Conservation (phyloP, 345 rosid species). For the Cardamine resedifolia region DNA sequence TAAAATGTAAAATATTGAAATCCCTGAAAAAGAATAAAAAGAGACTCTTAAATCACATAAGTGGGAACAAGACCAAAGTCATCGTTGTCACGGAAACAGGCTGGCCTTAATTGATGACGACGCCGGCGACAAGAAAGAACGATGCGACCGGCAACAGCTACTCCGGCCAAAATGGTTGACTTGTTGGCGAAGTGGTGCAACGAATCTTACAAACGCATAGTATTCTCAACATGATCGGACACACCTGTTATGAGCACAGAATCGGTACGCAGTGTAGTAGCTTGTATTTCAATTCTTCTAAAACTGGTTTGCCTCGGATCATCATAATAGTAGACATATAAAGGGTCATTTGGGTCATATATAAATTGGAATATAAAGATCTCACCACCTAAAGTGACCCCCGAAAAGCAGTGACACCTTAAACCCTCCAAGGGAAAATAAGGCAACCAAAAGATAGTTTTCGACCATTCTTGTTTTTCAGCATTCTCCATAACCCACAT, state of each 20-base stretch:
- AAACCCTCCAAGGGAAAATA: background rate
- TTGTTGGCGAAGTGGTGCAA: too few species aligned
- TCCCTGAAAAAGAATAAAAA: too few species aligned
- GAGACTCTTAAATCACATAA: background rate
- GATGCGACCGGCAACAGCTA: too few species aligned
- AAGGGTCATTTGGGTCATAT: background rate
- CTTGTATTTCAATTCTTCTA: background rate
- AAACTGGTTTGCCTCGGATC: background rate
- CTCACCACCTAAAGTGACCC: background rate
- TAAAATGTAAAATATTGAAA: too few species aligned
- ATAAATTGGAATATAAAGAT: background rate
- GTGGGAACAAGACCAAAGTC: too few species aligned
- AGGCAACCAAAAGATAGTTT: background rate
- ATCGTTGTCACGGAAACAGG: too few species aligned
- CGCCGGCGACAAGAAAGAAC: too few species aligned
- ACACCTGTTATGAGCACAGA: background rate
- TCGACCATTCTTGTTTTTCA: conserved; percentile 13
- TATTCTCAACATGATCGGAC: background rate
- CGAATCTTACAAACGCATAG: background rate
- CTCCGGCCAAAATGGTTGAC: too few species aligned
- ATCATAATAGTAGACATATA: background rate
- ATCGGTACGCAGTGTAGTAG: background rate
- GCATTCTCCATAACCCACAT: conserved; percentile 8
- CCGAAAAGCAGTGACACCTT: background rate
- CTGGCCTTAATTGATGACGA: too few species aligned